Conservation (phyloP, 2,329 filamentous ascomycete genomes). For the Diaporthe vaccinii region DNA sequence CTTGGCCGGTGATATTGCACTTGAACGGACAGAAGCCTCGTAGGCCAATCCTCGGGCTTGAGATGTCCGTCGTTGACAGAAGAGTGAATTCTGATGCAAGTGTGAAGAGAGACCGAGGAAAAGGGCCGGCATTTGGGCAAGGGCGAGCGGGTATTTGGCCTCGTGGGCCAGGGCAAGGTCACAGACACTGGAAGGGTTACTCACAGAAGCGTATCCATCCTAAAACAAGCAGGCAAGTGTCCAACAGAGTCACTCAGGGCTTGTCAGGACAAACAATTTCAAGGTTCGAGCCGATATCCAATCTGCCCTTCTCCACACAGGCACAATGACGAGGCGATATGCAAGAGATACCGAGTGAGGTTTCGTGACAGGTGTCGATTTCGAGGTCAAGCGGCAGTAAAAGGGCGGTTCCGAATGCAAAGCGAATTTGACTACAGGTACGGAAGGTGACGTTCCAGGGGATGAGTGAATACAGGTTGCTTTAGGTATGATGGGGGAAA, state of each 20-base stretch:
- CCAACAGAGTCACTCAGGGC: neutral
- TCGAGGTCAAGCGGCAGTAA: neutral
- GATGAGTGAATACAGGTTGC: slow-evolving; percentile 5
- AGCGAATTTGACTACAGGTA: neutral
- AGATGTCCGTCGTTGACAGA: neutral
- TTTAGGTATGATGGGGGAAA: neutral
- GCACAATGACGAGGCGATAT: slow-evolving; percentile 5
- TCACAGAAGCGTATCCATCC: slow-evolving; percentile 52
- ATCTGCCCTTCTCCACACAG: neutral
- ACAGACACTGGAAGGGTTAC: slow-evolving; percentile 37
- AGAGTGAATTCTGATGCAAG: neutral
- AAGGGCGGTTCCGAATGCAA: neutral
- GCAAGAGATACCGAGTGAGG: neutral
- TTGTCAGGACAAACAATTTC: neutral
- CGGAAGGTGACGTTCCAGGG: neutral
- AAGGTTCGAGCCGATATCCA: neutral
- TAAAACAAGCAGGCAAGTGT: slow-evolving; percentile 22
- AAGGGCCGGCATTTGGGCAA: neutral
- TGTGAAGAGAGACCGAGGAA: neutral
- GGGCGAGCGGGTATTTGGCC: neutral
- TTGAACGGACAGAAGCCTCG: neutral
- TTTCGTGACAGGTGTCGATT: neutral
- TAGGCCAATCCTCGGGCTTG: neutral
- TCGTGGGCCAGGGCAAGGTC: neutral
- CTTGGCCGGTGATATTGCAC: neutral